Conservation (phyloP, 2,329 filamentous ascomycete species). For the Apiospora aurea region DNA sequence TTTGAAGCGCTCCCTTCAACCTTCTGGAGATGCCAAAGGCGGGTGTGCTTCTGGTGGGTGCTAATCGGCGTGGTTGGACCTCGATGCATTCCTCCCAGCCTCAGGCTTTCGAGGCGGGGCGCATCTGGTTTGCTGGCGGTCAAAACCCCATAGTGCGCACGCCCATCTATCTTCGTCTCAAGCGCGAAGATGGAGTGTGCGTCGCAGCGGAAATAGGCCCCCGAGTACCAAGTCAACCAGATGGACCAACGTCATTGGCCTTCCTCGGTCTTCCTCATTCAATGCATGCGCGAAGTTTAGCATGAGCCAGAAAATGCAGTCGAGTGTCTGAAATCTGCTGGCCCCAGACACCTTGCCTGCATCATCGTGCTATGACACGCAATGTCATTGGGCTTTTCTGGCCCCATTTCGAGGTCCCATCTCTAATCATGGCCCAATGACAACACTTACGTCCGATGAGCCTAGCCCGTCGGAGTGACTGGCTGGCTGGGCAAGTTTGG, state of each 20-base stretch:
- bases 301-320: not conserved
- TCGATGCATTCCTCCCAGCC: slow-evolving; percentile 19
- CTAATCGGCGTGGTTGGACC: slow-evolving; percentile 1
- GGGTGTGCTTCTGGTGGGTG: no score
- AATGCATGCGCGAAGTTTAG: not conserved
- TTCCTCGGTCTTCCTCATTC: not conserved
- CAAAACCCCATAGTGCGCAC: not conserved
- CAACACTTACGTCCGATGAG: not conserved
- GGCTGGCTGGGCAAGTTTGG: not conserved
- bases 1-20: not conserved
- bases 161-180: not conserved
- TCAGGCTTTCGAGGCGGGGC: slow-evolving; percentile 12
- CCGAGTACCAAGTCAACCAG: not conserved
- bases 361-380: slow-evolving; percentile 17
- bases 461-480: not conserved
- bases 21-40: not conserved
- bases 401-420: not conserved
- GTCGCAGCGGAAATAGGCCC: not conserved
- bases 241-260: slow-evolving; percentile 1
- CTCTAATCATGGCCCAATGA: not conserved
- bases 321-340: not conserved
- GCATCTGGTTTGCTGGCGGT: not conserved
- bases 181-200: not conserved
- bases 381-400: slow-evolving; percentile 15
- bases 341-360: not conserved